Evolutionary conservation across 2,329 filamentous ascomycete genomes (phyloP), one percentile per base, ranked within the genome.

Genomic region (Ophiosphaerella herpotricha): DNA sequence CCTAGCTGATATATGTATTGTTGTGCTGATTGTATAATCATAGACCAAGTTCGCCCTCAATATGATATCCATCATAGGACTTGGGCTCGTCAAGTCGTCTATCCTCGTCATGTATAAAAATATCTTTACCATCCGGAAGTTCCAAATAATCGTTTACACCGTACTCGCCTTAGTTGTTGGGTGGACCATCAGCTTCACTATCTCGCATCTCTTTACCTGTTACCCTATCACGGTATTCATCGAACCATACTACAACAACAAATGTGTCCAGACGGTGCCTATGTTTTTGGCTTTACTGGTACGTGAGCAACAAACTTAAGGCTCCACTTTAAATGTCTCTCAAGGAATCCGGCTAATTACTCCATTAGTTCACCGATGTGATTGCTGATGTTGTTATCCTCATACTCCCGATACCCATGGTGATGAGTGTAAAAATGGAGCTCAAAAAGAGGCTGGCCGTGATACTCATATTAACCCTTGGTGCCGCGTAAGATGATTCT

Each of bases 81-180:
- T 67, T 6, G 61, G 63, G n/a, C 55, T 64, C 16, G 54, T 62
- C 54, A 71, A 70, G 36, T 52, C 61, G 11, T 69, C 66, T 18
- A 66, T 70, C 33, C 51, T 71, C 9, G 44, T 69, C 21, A 57
- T 67, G 31, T 68, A 68, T 51, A 64, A 61, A 36, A 62, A 62
- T 36, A 66, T 71, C 24, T 66, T 71, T 44, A 48, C 55, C 7
- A 52, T 60, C 7, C 56, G 38, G 33, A 63, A 55, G 18, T 62
- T 61, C 38, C 55, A 55, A 11, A 52, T 64, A 7, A 47, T 48
- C 6, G 57, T 70, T 18, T 60, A 59, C 32, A n/a, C 47, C 14
- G 55, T 60, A 21, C 57, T 64, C 26, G 58, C 36, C 3, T 50
- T 61, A 13, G 59, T 67, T 7, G 44, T 63, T 18, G 43, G 44